Percentiles rank a stretch among this genome's conserved stretches.
Evolutionary conservation across 2,329 filamentous ascomycete species (phyloP).

Genomic region (Colletotrichum sp.): DNA sequence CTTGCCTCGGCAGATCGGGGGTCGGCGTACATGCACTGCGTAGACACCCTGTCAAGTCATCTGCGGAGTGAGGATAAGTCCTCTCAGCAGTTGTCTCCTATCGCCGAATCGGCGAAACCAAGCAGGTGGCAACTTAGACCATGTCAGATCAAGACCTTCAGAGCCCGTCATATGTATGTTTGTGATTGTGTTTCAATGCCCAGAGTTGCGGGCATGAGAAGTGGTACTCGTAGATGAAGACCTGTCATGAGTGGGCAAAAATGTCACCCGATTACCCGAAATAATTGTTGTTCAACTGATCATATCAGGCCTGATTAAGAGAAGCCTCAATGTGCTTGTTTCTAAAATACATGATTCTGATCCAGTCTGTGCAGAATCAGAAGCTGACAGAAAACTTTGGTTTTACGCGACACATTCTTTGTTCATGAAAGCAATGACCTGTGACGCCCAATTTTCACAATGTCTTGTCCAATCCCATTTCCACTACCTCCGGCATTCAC

Average conservation of each 20-base stretch:
- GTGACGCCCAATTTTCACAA: neutral
- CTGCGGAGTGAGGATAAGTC: neutral
- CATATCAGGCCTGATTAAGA: neutral
- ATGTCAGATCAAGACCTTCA: neutral
- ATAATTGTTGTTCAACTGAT: neutral
- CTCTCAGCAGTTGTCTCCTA: neutral
- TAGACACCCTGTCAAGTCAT: neutral
- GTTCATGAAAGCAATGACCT: neutral
- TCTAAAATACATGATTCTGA: neutral
- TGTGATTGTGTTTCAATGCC: neutral
- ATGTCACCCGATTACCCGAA: neutral
- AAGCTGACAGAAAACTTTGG: neutral
- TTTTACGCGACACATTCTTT: neutral
- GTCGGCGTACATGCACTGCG: neutral
- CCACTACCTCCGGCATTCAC: neutral
- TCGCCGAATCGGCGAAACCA: neutral
- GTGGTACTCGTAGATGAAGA: neutral
- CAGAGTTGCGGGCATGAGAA: neutral
- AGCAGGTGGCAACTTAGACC: neutral
- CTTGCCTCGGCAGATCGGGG: neutral
- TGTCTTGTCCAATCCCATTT: neutral
- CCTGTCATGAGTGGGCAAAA: neutral
- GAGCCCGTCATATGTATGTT: neutral
- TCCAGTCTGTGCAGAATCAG: neutral
- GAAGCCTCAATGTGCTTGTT: neutral